phyloP scores from a whole-genome alignment of 176 grass and related monocot genomes.

The Avena sativa region DNA sequence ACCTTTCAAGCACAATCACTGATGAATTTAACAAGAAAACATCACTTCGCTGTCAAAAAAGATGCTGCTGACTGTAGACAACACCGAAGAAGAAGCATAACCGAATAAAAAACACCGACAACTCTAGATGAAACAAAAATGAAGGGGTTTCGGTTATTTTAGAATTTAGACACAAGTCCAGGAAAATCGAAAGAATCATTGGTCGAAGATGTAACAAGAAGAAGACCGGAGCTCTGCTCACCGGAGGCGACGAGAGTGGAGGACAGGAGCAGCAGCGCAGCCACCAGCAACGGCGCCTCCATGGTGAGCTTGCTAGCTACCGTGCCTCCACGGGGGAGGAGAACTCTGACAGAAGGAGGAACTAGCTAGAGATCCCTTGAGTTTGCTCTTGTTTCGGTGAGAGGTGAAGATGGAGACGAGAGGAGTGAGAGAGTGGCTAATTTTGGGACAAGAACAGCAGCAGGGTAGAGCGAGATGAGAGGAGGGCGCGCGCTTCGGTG shows the following conservation, averaged over 20 bases:
- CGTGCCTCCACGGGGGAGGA: too few relatives aligned
- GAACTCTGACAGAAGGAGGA: background rate
- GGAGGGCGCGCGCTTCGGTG: background rate
- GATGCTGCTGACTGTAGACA: background rate
- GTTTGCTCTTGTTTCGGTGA: background rate
- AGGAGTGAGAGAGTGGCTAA: background rate
- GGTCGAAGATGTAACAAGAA: conserved; percentile 25
- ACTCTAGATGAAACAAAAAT: background rate
- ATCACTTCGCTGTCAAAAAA: background rate
- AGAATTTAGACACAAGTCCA: background rate
- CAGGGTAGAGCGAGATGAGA: background rate
- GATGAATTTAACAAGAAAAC: background rate
- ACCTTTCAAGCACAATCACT: background rate
- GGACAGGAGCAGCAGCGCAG: conserved; percentile 52
- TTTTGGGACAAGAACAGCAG: background rate
- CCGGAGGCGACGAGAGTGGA: conserved; percentile 59
- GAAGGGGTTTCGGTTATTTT: background rate
- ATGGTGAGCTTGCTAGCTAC: background rate
- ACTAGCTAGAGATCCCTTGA: background rate
- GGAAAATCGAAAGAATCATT: background rate
- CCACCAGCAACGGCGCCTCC: conserved; percentile 40
- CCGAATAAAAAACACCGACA: background rate
- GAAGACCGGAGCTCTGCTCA: conserved; percentile 49
- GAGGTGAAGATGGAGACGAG: background rate
- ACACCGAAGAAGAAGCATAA: background rate